Conservation (phyloP, 495 filamentous ascomycete genomes). For the Penicillium samsonianum region DNA sequence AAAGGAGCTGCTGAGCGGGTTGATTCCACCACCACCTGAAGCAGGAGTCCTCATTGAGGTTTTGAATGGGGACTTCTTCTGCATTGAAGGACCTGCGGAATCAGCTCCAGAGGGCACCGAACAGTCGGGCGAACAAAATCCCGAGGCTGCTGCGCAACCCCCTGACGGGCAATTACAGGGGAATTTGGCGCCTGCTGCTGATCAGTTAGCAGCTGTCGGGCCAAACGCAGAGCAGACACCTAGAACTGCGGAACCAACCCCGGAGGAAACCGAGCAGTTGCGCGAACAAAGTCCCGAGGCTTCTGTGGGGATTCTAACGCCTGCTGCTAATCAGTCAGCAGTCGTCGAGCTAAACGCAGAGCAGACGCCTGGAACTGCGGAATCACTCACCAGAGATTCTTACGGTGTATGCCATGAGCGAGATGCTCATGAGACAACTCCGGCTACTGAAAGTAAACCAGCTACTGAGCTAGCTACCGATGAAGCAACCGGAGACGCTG, state of each 20-base stretch:
- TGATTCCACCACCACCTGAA: slow-evolving; percentile 71
- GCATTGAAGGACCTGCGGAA: neutral
- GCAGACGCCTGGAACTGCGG: neutral
- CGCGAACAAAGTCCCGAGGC: neutral
- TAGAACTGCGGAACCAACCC: neutral
- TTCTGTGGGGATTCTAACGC: neutral
- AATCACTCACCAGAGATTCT: neutral
- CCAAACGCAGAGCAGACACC: neutral
- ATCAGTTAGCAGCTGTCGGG: neutral
- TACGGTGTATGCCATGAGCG: neutral
- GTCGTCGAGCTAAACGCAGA: neutral
- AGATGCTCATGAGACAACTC: neutral
- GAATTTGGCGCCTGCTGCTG: neutral
- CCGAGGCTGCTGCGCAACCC: neutral
- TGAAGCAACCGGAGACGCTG: neutral
- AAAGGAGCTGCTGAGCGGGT: slow-evolving; percentile 73
- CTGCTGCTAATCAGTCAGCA: neutral
- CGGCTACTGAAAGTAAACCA: neutral
- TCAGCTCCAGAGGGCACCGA: neutral
- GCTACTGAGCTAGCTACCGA: neutral
- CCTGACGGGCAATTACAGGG: neutral
- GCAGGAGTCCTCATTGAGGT: slow-evolving; percentile 77
- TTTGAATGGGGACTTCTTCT: slow-evolving; percentile 51
- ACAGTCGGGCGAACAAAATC: neutral
- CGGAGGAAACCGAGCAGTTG: neutral